Evolutionary conservation across 2,329 filamentous ascomycete genomes (phyloP), one percentile per base, ranked within the genome.

Genomic region (Apiospora rasikravindrae): DNA sequence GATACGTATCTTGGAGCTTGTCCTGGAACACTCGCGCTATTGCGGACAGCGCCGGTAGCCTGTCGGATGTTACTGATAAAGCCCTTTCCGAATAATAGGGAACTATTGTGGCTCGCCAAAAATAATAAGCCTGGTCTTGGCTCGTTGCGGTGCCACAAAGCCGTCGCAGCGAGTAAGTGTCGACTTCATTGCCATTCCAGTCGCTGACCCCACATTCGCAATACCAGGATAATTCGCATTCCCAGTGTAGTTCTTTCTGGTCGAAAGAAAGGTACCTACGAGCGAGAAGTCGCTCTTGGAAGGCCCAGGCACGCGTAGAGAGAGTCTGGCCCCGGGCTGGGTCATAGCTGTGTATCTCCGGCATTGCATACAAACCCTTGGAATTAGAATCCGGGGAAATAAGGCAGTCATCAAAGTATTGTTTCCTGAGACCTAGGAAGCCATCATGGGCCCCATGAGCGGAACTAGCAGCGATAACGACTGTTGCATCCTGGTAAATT

Each of bases 401-500:
- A 3, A 33, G 33, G 42, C 40, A 42, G 4, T 29, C 44, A 2
- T 22, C 4, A 7, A 29, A 29, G 14, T 29, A 4, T 6, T 16
- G 3, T 37, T 33, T 44, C 10, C 67, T n/a, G 4, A n/a, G 13
- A 2, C 44, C 26, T 4, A 29, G 26, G 69, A 68, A 70, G 4
- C 71, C 61, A 4, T 49, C 69, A 24, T 40, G 47, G 22, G 45
- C n/a, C 61, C 37, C 71, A 22, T 22, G n/a, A 10, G n/a, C 57
- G 22, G 64, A 61, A 11, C 37, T 44, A 24, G 71, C 71, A 1
- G 71, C 47, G n/a, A 72, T 72, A 13, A 61, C 70, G 33, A 70
- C 47, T 4, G 44, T 26, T 16, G 71, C 53, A 57, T 72, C 70
- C 14, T 29, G 67, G 40, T 72, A 72, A 19, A 70, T 24, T 19